Evolutionary conservation across 2,329 filamentous ascomycete species (phyloP), one percentile per base, ranked within the genome.

Genomic region (Pseudopyrenochaeta lycopersici): DNA sequence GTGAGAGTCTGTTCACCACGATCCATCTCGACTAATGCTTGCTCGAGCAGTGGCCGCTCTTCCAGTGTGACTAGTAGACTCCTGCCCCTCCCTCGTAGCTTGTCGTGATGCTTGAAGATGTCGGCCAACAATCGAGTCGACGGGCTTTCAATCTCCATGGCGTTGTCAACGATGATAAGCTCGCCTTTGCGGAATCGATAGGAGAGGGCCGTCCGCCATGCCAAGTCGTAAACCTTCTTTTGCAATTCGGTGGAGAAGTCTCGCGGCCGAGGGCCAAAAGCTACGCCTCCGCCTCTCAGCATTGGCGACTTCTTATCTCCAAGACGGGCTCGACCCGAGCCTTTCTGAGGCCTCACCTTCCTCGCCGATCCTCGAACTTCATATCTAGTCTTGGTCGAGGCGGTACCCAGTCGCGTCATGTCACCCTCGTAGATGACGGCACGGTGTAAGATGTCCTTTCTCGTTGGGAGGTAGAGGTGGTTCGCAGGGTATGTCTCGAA

Each of bases 371-470:
- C 95, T 70, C 88, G 86, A 20, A 99, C 89, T 58, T 98, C 92
- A 71, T 78, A 87, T 55, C 94, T 82, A 33, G 67, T 75, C 60
- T 75, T 75, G 31, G 73, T 75, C 11, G 64, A 69, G 23, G 93
- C 95, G 2, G 92, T 96, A 61, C 95, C 95, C 18, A 65, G 32
- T 27, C 95, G 89, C 50, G 91, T 90, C 71, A 83, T 86, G 80
- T 98, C 94, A 64, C 91, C 95, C 80, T 99, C 95, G 82, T 90
- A 98, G 66, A 97, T 80, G 53, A 99, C 87, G 53, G 95, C 95
- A 61, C 91, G 87, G 80, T 99, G 94, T 48, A 99, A 88, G 62
- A 99, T 87, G 76, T 99, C 95, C 74, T 90, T 88, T 54, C 95
- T 90, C 41, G 97, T 84, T 2, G 95, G 95, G 30, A 98, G 86